Base-by-base conservation (phyloP, 2,329 filamentous ascomycete species). In the Scopulariopsis brevicaulis region DNA sequence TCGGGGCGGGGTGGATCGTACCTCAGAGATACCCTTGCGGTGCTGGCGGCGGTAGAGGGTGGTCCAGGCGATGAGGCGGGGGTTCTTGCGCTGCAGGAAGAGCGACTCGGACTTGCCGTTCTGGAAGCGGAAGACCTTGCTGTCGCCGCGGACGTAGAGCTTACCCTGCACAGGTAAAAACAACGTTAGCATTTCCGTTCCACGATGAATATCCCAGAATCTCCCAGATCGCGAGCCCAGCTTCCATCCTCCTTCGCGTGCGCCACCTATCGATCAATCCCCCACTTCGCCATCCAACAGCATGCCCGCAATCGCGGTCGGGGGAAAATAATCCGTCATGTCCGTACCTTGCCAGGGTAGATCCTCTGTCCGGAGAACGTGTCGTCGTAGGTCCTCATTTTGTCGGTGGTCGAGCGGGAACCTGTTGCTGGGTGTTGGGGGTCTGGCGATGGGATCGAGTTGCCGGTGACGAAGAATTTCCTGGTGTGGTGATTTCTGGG, bases 1-100 rank as follows among this genome's bases (percentile, higher is more conserved):
- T 14, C 14, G 46, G 22, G 46, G 20, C 14, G 46, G 24, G 24
- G 8, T 32, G 43, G 14, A 57, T 76, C 88, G 81, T 87, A 97
- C 94, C 92, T 99, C 94, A 84, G 93, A 96, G 81, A 97, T 95
- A 87, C 94, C 94, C 91, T 99, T 99, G 85, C 92, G 94, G 88
- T 96, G 93, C 82, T 96, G 90, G 80, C 93, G 89, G 78, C 94
- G 87, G 90, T 90, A 99, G 65, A 99, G 89, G 71, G 92, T 87
- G 68, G 94, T 99, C 94, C 94, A 99, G 69, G 93, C 87, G 78
- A 99, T 97, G 77, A 93, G 91, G 79, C 94, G 93, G 76, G 94
- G 94, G 87, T 99, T 99, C 90, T 99, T 99, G 85, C 94, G 93
- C 86, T 99, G 94, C 70, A 97, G 90, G 87, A 99, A 99, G 68